Conservation (phyloP, 23 red algal species). For the Cyanidioschyzon merolae region DNA sequence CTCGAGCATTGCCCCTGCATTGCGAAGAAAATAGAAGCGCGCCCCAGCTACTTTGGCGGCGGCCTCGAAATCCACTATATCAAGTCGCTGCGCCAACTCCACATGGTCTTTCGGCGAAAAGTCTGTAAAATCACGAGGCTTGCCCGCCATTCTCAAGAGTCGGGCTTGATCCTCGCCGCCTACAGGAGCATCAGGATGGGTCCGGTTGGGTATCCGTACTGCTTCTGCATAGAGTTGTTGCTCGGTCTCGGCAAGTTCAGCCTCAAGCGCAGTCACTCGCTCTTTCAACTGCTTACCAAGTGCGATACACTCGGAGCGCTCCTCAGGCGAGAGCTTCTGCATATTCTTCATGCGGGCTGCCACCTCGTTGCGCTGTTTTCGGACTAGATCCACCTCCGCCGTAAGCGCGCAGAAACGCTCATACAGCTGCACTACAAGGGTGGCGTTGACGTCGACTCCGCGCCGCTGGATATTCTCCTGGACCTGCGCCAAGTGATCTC, state of each 20-base stretch:
- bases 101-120: slow-evolving; percentile 42
- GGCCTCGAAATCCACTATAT: slow-evolving; percentile 84
- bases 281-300: slow-evolving; percentile 72
- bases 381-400: slow-evolving; percentile 26
- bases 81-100: slow-evolving; percentile 32
- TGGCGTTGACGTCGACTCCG: slow-evolving; percentile 48
- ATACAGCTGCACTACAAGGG: slow-evolving; percentile 52
- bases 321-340: slow-evolving; percentile 32
- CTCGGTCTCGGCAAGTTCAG: slow-evolving; percentile 35
- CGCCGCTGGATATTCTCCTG: slow-evolving; percentile 50
- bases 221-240: slow-evolving; percentile 38
- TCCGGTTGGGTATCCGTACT: slow-evolving; percentile 61
- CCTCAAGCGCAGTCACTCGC: slow-evolving; percentile 34
- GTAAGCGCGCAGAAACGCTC: slow-evolving; percentile 32
- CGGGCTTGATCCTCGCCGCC: slow-evolving; percentile 55
- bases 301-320: slow-evolving; percentile 43
- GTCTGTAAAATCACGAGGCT: slow-evolving; percentile 37
- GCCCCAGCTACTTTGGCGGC: slow-evolving; percentile 70
- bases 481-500: slow-evolving; percentile 29
- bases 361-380: slow-evolving; percentile 57
- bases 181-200: slow-evolving; percentile 68
- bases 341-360: slow-evolving; percentile 64
- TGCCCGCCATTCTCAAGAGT: slow-evolving; percentile 29
- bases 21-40: slow-evolving; percentile 90
- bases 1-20: slow-evolving; percentile 88